These are phyloP conservation scores for Sporisorium sorghi DNA, from an alignment of 1,284 basidiomycete genomes.

Conservation along the genomic window DNA sequence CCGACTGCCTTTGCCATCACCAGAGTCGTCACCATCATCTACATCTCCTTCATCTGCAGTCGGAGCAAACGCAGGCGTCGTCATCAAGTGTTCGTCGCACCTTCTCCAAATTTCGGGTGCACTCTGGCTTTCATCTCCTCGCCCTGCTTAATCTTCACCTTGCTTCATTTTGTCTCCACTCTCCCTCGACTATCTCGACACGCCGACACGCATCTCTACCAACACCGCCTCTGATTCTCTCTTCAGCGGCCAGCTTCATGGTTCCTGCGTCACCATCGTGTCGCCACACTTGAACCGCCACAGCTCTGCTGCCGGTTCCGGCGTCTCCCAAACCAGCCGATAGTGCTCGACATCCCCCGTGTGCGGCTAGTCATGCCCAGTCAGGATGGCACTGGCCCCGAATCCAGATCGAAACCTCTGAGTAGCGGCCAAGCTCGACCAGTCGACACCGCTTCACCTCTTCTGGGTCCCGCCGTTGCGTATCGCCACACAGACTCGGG, in stretches of 20 bases:
- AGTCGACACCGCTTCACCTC: neutral
- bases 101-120: neutral
- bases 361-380: conserved; percentile 9
- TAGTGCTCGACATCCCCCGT: conserved; percentile 1
- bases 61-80: neutral
- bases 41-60: no score
- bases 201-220: neutral
- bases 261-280: neutral
- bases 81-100: neutral
- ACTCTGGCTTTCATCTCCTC: neutral
- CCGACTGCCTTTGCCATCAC: no score
- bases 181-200: neutral
- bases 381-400: conserved; percentile 2
- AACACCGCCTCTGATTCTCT: neutral
- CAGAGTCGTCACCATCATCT: neutral
- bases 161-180: neutral
- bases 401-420: neutral
- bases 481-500: neutral
- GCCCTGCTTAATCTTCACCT: neutral
- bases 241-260: neutral
- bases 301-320: neutral
- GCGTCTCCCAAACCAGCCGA: neutral
- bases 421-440: conserved; percentile 9
- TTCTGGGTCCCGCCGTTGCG: no score
- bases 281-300: neutral